Conservation (phyloP, 2,329 filamentous ascomycete species). For the Diaporthe velutina region DNA sequence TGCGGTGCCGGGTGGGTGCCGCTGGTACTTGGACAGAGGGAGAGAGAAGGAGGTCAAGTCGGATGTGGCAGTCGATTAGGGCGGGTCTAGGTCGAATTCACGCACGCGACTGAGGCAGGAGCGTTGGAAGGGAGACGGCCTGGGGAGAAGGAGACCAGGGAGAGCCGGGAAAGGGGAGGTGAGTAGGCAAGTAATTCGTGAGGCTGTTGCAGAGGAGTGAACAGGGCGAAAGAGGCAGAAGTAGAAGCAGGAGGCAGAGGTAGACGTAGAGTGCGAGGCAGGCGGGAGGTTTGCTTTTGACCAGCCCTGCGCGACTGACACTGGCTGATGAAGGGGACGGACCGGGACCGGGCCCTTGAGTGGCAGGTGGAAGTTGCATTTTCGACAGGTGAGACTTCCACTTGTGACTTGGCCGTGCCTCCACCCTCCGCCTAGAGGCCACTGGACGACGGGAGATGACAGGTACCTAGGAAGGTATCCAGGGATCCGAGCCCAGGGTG, state of each 20-base stretch:
- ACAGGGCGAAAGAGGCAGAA: neutral
- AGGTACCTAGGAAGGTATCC: slow-evolving; percentile 14
- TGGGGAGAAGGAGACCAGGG: slow-evolving; percentile 14
- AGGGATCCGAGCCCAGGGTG: slow-evolving; percentile 17
- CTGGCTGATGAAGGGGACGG: slow-evolving; percentile 25
- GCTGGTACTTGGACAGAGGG: neutral
- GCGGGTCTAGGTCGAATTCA: neutral
- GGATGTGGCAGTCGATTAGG: neutral
- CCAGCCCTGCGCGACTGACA: slow-evolving; percentile 22
- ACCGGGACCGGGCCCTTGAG: slow-evolving; percentile 15
- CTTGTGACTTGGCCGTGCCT: slow-evolving; percentile 31
- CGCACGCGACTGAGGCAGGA: neutral
- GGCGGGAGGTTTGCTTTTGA: slow-evolving; percentile 33
- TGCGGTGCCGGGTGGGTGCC: neutral
- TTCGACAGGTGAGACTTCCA: slow-evolving; percentile 24
- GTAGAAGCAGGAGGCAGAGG: neutral
- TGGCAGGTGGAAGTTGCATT: slow-evolving; percentile 21
- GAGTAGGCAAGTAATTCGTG: neutral
- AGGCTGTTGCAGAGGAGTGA: slow-evolving; percentile 19
- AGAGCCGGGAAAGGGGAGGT: neutral
- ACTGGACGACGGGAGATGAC: slow-evolving; percentile 17
- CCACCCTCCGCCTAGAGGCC: slow-evolving; percentile 5
- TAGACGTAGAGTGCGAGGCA: neutral
- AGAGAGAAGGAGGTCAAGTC: slow-evolving; percentile 1
- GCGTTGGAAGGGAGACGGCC: slow-evolving; percentile 6